Conservation (phyloP, 1,139 yeast species). For the Meyerozyma elateridarum region DNA sequence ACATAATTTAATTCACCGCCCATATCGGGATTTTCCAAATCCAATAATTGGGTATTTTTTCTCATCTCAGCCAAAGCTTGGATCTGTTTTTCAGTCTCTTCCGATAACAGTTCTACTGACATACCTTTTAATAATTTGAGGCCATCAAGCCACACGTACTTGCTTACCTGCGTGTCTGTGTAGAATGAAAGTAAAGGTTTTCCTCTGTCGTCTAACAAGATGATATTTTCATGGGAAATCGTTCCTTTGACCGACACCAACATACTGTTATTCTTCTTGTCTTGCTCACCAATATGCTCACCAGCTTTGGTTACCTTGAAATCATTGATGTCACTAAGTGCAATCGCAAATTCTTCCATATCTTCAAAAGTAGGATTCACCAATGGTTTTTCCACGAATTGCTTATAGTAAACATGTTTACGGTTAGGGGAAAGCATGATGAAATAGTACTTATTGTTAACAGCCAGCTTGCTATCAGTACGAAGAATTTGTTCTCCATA, state of each 20-base stretch:
- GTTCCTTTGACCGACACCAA: conserved; percentile 51
- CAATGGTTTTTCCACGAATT: conserved; percentile 44
- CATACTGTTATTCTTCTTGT: conserved; percentile 30
- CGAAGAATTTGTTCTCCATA: conserved; percentile 44
- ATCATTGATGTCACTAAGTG: conserved; percentile 32
- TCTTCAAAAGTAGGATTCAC: conserved; percentile 57
- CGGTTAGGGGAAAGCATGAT: conserved; percentile 71
- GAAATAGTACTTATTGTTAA: conserved; percentile 42
- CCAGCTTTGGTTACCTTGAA: conserved; percentile 44
- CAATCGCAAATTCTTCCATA: conserved; percentile 31
- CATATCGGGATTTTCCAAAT: conserved; percentile 34
- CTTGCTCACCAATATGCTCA: conserved; percentile 36
- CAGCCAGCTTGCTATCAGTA: conserved; percentile 15
- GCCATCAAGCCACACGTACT: conserved; percentile 79
- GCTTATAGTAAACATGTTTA: conserved; percentile 56
- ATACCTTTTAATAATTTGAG: conserved; percentile 52
- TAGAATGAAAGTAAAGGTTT: conserved; percentile 51
- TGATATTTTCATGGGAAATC: conserved; percentile 52
- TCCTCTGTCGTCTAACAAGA: conserved; percentile 39
- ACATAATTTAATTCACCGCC: conserved; percentile 22
- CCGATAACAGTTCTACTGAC: conserved; percentile 41
- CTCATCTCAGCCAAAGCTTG: conserved; percentile 55
- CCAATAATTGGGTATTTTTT: conserved; percentile 60
- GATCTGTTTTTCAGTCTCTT: conserved; percentile 57
- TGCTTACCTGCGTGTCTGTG: conserved; percentile 67